phyloP scores from a whole-genome alignment of 257 asterid species.

The Capsicum rhomboideum region DNA sequence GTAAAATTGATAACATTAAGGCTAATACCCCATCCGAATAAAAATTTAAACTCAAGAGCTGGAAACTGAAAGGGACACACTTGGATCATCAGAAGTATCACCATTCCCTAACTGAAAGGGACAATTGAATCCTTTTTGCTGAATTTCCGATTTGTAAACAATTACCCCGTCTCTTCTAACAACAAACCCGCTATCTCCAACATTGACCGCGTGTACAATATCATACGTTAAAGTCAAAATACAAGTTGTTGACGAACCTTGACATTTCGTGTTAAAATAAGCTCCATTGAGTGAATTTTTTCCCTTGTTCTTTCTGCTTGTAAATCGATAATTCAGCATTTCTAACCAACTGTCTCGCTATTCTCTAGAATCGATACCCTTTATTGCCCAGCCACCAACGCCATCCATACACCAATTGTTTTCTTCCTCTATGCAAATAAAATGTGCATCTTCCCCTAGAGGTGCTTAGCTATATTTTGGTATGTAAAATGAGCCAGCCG shows the following conservation, averaged over 20 bases:
- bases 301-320: not conserved
- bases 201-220: no score
- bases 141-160: not conserved
- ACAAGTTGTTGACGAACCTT: no score
- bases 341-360: no score
- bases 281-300: not conserved
- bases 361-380: conserved; percentile 15
- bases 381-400: not conserved
- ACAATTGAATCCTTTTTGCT: not conserved
- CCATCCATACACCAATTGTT: conserved; percentile 25
- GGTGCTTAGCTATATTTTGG: conserved; percentile 13
- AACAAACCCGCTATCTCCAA: not conserved
- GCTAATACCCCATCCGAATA: no score
- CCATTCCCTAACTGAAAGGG: not conserved
- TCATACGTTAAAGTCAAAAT: no score
- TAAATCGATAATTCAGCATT: no score
- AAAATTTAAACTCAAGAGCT: no score
- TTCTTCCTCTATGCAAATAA: not conserved
- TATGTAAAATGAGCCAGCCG: conserved; percentile 5
- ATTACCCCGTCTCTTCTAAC: not conserved
- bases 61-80: no score
- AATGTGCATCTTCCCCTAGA: conserved; percentile 25
- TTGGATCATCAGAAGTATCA: not conserved
- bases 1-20: no score
- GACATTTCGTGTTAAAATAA: not conserved